These are phyloP conservation scores for Symbiodinium natans DNA, from an alignment of 73 alveolate species.

Conservation along the genomic window DNA sequence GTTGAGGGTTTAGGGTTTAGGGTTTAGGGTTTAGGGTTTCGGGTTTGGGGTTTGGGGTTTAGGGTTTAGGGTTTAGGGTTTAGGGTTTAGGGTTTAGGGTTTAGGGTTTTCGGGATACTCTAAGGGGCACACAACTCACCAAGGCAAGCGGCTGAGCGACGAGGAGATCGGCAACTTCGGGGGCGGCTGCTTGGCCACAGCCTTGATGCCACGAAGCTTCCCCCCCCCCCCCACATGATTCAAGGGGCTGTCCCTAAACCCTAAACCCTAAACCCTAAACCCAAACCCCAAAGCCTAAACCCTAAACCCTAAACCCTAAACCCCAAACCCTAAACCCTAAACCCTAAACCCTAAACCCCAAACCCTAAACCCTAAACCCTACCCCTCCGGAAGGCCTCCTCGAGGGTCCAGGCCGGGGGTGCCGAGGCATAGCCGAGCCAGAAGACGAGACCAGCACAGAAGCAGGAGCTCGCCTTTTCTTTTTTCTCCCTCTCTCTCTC, in stretches of 20 bases:
- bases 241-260: too few relatives aligned
- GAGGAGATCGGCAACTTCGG: neutral
- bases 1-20: too few relatives aligned
- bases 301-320: neutral
- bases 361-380: neutral
- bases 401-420: neutral
- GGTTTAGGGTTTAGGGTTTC: too few relatives aligned
- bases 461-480: neutral
- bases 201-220: too few relatives aligned
- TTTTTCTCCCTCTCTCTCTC: too few relatives aligned
- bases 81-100: too few relatives aligned
- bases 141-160: neutral
- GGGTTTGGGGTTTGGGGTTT: neutral
- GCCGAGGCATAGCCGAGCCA: neutral
- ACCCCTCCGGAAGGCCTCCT: neutral
- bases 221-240: too few relatives aligned
- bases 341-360: neutral
- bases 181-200: too few relatives aligned
- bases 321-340: neutral
- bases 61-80: neutral
- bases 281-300: too few relatives aligned
- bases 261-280: neutral
- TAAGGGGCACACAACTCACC: too few relatives aligned
- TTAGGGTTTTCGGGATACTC: too few relatives aligned
- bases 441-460: neutral